Evolutionary conservation across 768 basidiomycete genomes (phyloP).

Genomic region (Naganishia vaughanmartiniae): DNA sequence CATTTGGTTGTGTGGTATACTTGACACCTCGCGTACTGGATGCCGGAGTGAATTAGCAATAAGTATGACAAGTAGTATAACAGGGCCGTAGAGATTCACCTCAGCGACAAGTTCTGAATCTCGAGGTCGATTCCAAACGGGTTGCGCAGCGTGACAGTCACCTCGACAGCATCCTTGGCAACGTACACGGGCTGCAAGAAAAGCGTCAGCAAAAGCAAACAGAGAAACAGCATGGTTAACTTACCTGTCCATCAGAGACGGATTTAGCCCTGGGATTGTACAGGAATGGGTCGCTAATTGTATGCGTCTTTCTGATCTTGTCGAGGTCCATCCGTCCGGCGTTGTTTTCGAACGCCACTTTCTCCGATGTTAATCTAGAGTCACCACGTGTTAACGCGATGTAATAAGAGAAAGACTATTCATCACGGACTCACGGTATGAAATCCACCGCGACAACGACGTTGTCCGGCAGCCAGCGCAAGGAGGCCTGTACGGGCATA

Average conservation of each 20-base stretch:
- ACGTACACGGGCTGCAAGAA: not conserved
- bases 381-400: slow-evolving; percentile 17
- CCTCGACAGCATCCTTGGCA: slow-evolving; percentile 66
- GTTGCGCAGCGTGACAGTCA: slow-evolving; percentile 80
- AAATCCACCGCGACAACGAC: slow-evolving; percentile 77
- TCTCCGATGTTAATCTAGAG: not conserved
- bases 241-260: slow-evolving; percentile 61
- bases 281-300: slow-evolving; percentile 69
- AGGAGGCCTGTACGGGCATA: slow-evolving; percentile 58
- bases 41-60: not conserved
- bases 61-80: not conserved
- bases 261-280: slow-evolving; percentile 75
- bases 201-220: not conserved
- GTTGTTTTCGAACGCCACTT: slow-evolving; percentile 24
- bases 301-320: slow-evolving; percentile 15
- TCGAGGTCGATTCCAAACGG: slow-evolving; percentile 91
- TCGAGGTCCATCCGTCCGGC: slow-evolving; percentile 47
- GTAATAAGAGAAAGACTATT: not conserved
- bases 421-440: slow-evolving; percentile 61
- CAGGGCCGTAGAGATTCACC: not conserved
- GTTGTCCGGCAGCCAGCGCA: slow-evolving; percentile 78
- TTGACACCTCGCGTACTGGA: slow-evolving; percentile 74
- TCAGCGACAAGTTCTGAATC: slow-evolving; percentile 62
- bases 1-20: slow-evolving; percentile 66
- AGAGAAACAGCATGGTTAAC: not conserved